These are phyloP conservation scores for Pichia occidentalis DNA, from an alignment of 805 yeast species.

Conservation along the genomic window DNA sequence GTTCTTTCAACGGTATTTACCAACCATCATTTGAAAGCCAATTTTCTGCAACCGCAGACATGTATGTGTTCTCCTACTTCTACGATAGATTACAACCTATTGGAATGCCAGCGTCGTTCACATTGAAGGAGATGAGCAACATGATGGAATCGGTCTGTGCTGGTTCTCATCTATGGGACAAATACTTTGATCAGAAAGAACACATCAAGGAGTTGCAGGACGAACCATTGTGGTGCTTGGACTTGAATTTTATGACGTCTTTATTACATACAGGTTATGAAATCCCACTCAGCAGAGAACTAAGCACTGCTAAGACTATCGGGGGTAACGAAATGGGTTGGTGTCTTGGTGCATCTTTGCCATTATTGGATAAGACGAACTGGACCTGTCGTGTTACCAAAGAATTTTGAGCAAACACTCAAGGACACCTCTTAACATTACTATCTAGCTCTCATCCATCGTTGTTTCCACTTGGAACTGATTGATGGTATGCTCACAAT, in stretches of 20 bases:
- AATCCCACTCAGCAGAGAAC: conserved; percentile 82
- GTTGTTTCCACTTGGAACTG: too few species aligned
- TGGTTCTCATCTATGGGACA: conserved; percentile 72
- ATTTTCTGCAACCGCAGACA: conserved; percentile 65
- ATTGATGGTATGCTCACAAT: too few species aligned
- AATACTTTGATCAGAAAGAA: conserved; percentile 56
- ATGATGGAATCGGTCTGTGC: conserved; percentile 79
- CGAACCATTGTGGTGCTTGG: conserved; percentile 94
- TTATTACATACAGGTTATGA: conserved; percentile 95
- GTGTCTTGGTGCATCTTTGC: conserved; percentile 97
- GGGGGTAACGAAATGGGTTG: conserved; percentile 91
- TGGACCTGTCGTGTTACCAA: conserved; percentile 60
- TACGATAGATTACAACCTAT: conserved; percentile 91
- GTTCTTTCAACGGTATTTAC: conserved; percentile 95
- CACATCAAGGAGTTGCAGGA: conserved; percentile 58
- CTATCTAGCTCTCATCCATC: too few species aligned
- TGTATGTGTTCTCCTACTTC: conserved; percentile 89
- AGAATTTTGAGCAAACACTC: conserved; percentile 19
- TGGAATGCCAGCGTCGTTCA: conserved; percentile 90
- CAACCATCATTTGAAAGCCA: conserved; percentile 86
- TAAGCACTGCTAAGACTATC: conserved; percentile 87
- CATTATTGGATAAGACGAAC: conserved; percentile 64
- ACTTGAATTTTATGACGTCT: conserved; percentile 83
- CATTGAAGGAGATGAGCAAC: conserved; percentile 75
- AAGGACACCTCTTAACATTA: too few species aligned